Evolutionary conservation across 164 flowering plant genomes (phyloP).

Genomic region (Vitis vinifera): ASM3070453v1 NC_081807.1:5674001-5674500

Average conservation of each 20-base stretch:
- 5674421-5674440: conserved; percentile 19
- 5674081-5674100: conserved; percentile 36
- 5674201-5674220: conserved; percentile 18
- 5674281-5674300: conserved; percentile 12
- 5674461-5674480: conserved; percentile 43
- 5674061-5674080: conserved; percentile 31
- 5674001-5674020: conserved; percentile 59
- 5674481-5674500: conserved; percentile 30
- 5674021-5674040: conserved; percentile 50
- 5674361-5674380: conserved; percentile 16
- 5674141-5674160: conserved; percentile 21
- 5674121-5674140: conserved; percentile 14
- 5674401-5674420: conserved; percentile 25
- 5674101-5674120: conserved; percentile 19
- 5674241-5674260: conserved; percentile 28
- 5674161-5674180: conserved; percentile 13
- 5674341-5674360: conserved; percentile 25
- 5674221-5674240: conserved; percentile 16
- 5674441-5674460: conserved; percentile 59
- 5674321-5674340: conserved; percentile 21
- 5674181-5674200: conserved; percentile 17
- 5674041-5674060: conserved; percentile 29
- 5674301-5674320: conserved; percentile 20
- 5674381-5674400: conserved; percentile 35
- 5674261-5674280: conserved; percentile 16